phyloP scores from a whole-genome alignment of 1,284 basidiomycete species.

The Lentinus polychrous region DNA sequence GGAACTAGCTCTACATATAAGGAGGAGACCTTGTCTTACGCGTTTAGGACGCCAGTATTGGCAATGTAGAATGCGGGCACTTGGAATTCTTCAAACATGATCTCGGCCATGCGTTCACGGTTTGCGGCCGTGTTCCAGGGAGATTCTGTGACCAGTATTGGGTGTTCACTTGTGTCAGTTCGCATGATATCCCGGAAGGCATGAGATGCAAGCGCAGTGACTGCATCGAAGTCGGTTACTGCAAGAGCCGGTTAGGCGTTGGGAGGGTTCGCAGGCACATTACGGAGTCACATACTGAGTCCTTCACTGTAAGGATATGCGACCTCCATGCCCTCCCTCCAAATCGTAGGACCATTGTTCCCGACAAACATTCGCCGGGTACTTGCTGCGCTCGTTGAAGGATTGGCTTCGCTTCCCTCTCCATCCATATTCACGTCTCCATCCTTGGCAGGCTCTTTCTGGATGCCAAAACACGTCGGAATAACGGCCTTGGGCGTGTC shows the following conservation, averaged over 20 bases:
- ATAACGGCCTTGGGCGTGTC: constrained; percentile 92
- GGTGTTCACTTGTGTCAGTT: constrained; percentile 77
- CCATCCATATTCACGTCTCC: constrained; percentile 50
- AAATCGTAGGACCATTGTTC: constrained; percentile 88
- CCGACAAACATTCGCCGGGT: constrained; percentile 61
- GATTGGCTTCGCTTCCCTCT: constrained; percentile 25
- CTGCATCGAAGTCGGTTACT: constrained; percentile 79
- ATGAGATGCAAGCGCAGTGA: constrained; percentile 71
- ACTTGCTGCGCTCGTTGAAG: constrained; percentile 43
- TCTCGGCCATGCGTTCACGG: constrained; percentile 89
- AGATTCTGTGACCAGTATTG: constrained; percentile 90
- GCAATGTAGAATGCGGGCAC: constrained; percentile 97
- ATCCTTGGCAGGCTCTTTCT: constrained; percentile 29
- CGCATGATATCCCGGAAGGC: constrained; percentile 71
- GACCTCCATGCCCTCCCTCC: constrained; percentile 85
- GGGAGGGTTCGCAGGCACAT: background rate
- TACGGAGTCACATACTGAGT: constrained; percentile 53
- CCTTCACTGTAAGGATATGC: constrained; percentile 83
- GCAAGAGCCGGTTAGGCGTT: background rate
- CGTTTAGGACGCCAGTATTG: constrained; percentile 92
- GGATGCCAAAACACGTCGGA: constrained; percentile 86
- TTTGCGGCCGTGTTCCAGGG: constrained; percentile 92
- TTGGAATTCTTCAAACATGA: constrained; percentile 95
- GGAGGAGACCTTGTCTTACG: constrained; percentile 47
- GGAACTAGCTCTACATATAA: background rate